A percentile compares a stretch with the other conserved stretches of the same genome.
Evolutionary conservation across 1,284 basidiomycete species (phyloP).

Genomic region (Malassezia yamatoensis): DNA sequence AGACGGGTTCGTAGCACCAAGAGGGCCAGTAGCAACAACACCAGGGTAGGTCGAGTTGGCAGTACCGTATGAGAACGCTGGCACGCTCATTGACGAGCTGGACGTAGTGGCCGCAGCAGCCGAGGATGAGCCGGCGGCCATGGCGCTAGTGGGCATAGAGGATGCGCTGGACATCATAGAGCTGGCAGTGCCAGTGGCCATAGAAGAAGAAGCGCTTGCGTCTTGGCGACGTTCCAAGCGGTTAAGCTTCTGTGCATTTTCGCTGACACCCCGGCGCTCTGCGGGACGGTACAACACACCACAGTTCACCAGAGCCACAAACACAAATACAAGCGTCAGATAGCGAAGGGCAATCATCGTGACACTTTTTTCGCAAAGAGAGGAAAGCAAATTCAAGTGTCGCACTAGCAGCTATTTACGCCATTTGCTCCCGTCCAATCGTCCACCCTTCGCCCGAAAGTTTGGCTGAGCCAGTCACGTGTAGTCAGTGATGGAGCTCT

Average conservation of each 20-base stretch:
- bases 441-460: too few species aligned
- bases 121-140: background rate
- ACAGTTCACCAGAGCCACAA: background rate
- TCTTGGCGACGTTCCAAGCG: background rate
- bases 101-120: background rate
- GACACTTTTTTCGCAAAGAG: too few species aligned
- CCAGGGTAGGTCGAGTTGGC: conserved; percentile 29
- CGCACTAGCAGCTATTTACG: too few species aligned
- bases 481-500: too few species aligned
- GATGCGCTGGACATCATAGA: background rate
- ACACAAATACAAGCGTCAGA: background rate
- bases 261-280: background rate
- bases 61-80: conserved; percentile 35
- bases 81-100: background rate
- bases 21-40: conserved; percentile 24
- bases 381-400: too few species aligned
- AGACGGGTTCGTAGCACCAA: conserved; percentile 40
- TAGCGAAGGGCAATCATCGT: background rate
- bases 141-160: background rate
- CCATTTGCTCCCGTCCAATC: too few species aligned
- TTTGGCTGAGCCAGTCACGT: too few species aligned
- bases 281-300: background rate
- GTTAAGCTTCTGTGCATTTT: too few species aligned
- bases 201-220: background rate
- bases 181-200: background rate